phyloP scores from a whole-genome alignment of 2,329 filamentous ascomycete genomes.

The Chaetothyriales sp. region DNA sequence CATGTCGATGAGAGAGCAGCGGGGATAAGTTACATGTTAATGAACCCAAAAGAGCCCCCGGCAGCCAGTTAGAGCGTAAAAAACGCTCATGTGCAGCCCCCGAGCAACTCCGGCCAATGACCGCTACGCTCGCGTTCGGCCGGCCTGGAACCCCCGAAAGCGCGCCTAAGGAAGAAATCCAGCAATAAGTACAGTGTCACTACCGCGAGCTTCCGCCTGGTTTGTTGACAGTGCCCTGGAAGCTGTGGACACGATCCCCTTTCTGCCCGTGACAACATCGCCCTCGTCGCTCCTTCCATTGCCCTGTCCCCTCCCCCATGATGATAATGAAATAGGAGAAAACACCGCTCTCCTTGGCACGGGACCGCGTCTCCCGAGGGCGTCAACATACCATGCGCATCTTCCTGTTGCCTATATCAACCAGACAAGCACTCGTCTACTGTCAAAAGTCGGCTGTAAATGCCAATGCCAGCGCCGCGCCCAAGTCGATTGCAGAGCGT shows the following conservation, averaged over 20 bases:
- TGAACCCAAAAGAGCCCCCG: too few relatives aligned
- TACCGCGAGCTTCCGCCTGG: neutral
- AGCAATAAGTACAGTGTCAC: neutral
- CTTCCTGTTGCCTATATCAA: conserved; percentile 86
- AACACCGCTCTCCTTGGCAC: neutral
- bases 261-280: neutral
- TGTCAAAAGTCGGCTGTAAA: conserved; percentile 60
- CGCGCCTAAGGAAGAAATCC: neutral
- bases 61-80: too few relatives aligned
- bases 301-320: too few relatives aligned
- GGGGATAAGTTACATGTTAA: too few relatives aligned
- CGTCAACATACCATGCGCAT: conserved; percentile 54
- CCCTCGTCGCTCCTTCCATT: neutral
- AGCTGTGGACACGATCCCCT: too few relatives aligned
- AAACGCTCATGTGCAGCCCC: too few relatives aligned
- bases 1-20: too few relatives aligned
- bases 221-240: neutral
- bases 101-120: too few relatives aligned
- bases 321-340: neutral
- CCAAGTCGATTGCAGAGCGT: conserved; percentile 44
- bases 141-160: too few relatives aligned
- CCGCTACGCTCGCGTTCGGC: too few relatives aligned
- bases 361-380: neutral
- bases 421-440: conserved; percentile 79
- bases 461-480: conserved; percentile 40